Percentiles rank a stretch among this genome's conserved stretches.
phyloP scores from a whole-genome alignment of 768 basidiomycete genomes.

The Podaxis sp. region DNA sequence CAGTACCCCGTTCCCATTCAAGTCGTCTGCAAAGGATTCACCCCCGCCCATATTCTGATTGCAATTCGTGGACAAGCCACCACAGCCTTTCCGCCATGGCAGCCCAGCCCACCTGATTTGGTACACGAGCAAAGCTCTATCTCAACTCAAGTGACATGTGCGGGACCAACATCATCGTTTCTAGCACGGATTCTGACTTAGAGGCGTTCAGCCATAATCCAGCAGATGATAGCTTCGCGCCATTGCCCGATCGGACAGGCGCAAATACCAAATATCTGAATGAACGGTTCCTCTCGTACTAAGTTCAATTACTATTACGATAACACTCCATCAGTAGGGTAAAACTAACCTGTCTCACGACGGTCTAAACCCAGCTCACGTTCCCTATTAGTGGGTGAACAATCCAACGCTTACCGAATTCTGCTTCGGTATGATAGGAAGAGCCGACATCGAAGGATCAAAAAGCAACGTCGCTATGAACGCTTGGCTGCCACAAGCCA shows the following conservation, averaged over 20 bases:
- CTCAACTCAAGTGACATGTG: constrained; percentile 60
- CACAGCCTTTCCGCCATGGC: constrained; percentile 51
- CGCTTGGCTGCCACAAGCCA: constrained; percentile 81
- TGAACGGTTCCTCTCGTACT: constrained; percentile 83
- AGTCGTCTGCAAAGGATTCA: constrained; percentile 81
- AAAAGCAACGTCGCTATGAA: constrained; percentile 84
- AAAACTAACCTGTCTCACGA: constrained; percentile 87
- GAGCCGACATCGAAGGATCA: constrained; percentile 82
- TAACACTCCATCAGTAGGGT: constrained; percentile 78
- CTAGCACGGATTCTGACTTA: constrained; percentile 81
- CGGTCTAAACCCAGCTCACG: constrained; percentile 81
- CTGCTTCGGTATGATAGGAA: constrained; percentile 81
- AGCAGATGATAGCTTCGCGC: constrained; percentile 79
- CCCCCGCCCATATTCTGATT: constrained; percentile 67
- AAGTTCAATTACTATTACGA: constrained; percentile 77
- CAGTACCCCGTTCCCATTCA: constrained; percentile 74
- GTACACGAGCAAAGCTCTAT: constrained; percentile 73
- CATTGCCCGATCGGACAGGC: constrained; percentile 77
- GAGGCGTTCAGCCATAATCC: constrained; percentile 86
- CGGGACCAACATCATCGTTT: constrained; percentile 70
- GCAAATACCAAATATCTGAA: constrained; percentile 84
- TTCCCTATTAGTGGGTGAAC: constrained; percentile 79
- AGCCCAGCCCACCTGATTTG: constrained; percentile 56
- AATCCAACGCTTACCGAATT: constrained; percentile 80
- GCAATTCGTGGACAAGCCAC: constrained; percentile 52